Evolutionary conservation across 305 asterid species (phyloP).

Genomic region (Solanum hybrid): DNA sequence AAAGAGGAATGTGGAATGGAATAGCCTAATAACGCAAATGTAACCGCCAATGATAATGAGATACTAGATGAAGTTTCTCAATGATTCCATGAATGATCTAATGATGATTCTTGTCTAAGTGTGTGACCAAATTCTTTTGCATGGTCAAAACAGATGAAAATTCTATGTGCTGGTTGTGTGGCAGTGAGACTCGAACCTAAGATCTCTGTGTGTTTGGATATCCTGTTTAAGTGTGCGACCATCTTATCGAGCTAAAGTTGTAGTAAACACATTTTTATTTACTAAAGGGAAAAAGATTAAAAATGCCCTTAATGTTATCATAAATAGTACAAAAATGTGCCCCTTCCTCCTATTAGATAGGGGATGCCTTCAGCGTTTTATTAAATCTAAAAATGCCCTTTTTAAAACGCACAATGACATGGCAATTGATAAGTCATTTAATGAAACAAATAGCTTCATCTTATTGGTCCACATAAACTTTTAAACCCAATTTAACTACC

Average conservation of each 20-base stretch:
- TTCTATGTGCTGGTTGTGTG: background rate
- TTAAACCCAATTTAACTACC: background rate
- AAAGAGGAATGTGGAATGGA: background rate
- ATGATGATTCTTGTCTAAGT: background rate
- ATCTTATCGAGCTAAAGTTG: background rate
- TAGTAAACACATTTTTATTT: background rate
- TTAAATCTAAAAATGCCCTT: background rate
- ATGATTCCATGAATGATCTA: background rate
- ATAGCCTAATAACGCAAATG: background rate
- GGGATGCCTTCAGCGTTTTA: background rate
- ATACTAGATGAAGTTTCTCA: background rate
- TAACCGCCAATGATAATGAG: background rate
- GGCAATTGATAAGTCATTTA: background rate
- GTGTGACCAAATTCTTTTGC: background rate
- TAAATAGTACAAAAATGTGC: background rate
- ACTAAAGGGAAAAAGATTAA: background rate
- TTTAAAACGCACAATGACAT: background rate
- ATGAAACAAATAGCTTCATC: background rate
- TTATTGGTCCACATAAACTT: background rate
- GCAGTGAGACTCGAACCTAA: background rate
- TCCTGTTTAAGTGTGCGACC: background rate
- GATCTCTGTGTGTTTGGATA: background rate
- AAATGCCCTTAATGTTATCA: background rate
- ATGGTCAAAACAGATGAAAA: background rate
- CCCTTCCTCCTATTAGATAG: background rate